Evolutionary conservation across 345 rosid genomes (phyloP).

Genomic region (Theobroma cacao): DNA sequence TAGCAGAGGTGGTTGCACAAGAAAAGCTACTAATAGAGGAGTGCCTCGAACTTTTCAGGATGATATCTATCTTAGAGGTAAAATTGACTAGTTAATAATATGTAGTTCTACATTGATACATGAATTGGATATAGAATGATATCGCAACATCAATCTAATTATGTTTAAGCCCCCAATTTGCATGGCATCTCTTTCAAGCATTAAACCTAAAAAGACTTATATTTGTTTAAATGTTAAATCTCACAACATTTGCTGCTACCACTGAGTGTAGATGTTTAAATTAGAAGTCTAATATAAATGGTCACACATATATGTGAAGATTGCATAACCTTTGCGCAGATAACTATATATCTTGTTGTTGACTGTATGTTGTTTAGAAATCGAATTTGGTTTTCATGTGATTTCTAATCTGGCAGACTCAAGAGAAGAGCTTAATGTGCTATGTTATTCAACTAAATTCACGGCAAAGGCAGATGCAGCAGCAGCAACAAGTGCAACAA

Average conservation of each 20-base stretch:
- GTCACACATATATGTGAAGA: neutral
- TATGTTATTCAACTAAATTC: conserved; percentile 34
- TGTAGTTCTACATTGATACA: neutral
- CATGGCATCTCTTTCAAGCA: neutral
- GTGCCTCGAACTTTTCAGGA: conserved; percentile 52
- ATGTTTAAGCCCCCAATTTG: neutral
- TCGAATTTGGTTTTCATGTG: neutral
- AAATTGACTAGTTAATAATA: neutral
- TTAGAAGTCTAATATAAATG: neutral
- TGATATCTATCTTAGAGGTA: conserved; percentile 57
- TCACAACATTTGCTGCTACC: neutral
- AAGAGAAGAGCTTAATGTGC: conserved; percentile 59
- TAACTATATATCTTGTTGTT: neutral
- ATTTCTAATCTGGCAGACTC: conserved; percentile 36
- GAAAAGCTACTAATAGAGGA: conserved; percentile 66
- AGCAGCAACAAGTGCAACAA: neutral
- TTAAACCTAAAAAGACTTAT: neutral
- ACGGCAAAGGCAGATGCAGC: conserved; percentile 22
- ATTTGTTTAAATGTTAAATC: neutral
- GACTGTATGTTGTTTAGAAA: neutral
- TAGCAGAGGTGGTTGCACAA: conserved; percentile 54
- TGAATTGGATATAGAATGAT: neutral
- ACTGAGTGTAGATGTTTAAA: conserved; percentile 13
- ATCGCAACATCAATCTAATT: neutral
- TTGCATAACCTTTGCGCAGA: neutral